Base-by-base conservation (phyloP, 495 filamentous ascomycete species). In the Penicillium psychrofluorescens region DNA sequence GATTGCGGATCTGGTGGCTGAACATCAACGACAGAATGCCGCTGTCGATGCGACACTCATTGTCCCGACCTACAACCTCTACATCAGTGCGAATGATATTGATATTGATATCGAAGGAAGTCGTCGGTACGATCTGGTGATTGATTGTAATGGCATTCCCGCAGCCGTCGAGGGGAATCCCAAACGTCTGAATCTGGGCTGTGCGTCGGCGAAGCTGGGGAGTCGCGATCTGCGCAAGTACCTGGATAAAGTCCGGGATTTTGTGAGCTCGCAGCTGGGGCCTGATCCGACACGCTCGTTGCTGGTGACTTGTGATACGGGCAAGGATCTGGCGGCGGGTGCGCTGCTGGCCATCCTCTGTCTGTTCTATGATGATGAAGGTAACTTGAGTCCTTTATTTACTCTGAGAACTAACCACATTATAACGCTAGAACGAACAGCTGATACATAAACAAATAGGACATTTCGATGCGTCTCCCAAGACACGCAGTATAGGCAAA, bases 161-260 rank as follows among this genome's bases (percentile, higher is more conserved):
- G 47, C 70, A 58, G 71, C 53, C 16, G 53, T 58, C 4, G 56
- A 48, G 22, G 63, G 42, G 3, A 53, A 58, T 43, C 8, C 48
- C 22, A 65, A 64, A 50, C 52, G 67, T 47, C 59, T 94, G 35
- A 76, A 83, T 44, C 75, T 92, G 7, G 76, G 76, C 3, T 72
- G 86, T 49, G 74, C 74, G 6, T 76, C 76, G 32, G 73, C 71
- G 12, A 95, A 94, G 56, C 49, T 79, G 34, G 89, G 86, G 1
- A 86, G 84, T 58, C 78, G 86, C n/a, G 76, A 83, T 54, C 67
- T 95, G 31, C 79, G 88, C 10, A 64, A 72, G 6, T 76, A 83
- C 14, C 61, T 95, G 35, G 75, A 67, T 43, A 62, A 63, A 49
- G 68, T 72, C 40, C 77, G 36, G 50, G 53, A 39, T 56, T 91